A percentile compares a stretch with the other conserved stretches of the same genome.
These are phyloP conservation scores for Aspergillus avenaceus DNA, from an alignment of 495 filamentous ascomycete genomes.

Conservation along the genomic window DNA sequence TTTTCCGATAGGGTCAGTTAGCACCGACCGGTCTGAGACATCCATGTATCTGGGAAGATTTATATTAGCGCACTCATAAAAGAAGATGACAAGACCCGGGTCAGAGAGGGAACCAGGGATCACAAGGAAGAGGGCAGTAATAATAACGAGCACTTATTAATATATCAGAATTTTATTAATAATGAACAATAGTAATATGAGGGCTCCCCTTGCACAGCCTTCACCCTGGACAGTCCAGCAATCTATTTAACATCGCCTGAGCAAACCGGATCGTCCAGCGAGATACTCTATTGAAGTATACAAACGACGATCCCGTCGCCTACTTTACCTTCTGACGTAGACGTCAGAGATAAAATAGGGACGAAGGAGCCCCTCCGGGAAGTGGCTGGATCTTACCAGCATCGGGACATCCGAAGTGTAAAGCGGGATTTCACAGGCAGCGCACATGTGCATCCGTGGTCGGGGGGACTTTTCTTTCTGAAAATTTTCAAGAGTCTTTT, in stretches of 20 bases:
- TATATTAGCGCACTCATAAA: background rate
- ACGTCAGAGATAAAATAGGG: background rate
- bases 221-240: background rate
- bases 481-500: no score
- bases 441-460: background rate
- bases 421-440: background rate
- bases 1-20: background rate
- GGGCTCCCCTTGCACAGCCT: background rate
- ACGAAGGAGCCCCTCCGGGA: background rate
- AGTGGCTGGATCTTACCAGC: background rate
- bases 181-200: background rate
- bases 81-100: background rate
- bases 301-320: background rate
- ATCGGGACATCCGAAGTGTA: background rate
- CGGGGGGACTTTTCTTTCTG: no score
- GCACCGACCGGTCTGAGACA: background rate
- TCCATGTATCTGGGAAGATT: background rate
- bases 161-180: background rate
- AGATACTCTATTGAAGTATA: background rate
- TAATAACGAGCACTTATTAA: background rate
- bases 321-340: background rate
- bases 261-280: background rate
- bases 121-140: background rate
- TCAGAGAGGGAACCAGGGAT: background rate
- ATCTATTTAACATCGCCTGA: background rate